These are phyloP conservation scores for Macadamia tetraphylla DNA, from an alignment of 164 flowering plant species.

Conservation along the genomic window DNA sequence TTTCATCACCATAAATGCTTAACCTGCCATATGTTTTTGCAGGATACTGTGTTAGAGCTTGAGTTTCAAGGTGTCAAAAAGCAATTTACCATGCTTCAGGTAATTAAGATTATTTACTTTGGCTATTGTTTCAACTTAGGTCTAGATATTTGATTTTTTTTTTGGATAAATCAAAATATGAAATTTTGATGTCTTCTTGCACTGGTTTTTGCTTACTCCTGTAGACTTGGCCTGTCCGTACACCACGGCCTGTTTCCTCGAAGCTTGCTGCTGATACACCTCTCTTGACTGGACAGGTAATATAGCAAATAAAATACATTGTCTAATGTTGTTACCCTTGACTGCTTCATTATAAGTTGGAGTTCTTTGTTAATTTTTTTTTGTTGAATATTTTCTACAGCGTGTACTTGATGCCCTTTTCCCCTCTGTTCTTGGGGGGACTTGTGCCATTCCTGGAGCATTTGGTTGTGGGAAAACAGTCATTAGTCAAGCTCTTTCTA, in stretches of 20 bases:
- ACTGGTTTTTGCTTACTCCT: conserved; percentile 9
- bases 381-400: conserved; percentile 32
- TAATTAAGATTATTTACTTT: conserved; percentile 14
- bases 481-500: conserved; percentile 99
- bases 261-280: conserved; percentile 99
- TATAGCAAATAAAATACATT: background rate
- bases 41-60: conserved; percentile 98
- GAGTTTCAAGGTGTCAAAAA: conserved; percentile 98
- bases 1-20: background rate
- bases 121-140: background rate
- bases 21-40: conserved; percentile 20
- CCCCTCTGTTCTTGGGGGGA: conserved; percentile 99
- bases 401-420: conserved; percentile 99
- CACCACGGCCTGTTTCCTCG: conserved; percentile 95
- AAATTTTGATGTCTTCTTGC: background rate
- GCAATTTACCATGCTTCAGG: conserved; percentile 97
- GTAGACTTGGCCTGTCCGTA: conserved; percentile 98
- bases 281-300: conserved; percentile 96
- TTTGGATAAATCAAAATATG: too few relatives aligned
- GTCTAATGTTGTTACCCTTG: background rate
- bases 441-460: conserved; percentile 99
- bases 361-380: conserved; percentile 15
- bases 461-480: conserved; percentile 99
- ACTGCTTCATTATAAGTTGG: background rate
- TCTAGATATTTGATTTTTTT: background rate